phyloP scores from a whole-genome alignment of 495 filamentous ascomycete genomes.

The Ramalina intermedia region DNA sequence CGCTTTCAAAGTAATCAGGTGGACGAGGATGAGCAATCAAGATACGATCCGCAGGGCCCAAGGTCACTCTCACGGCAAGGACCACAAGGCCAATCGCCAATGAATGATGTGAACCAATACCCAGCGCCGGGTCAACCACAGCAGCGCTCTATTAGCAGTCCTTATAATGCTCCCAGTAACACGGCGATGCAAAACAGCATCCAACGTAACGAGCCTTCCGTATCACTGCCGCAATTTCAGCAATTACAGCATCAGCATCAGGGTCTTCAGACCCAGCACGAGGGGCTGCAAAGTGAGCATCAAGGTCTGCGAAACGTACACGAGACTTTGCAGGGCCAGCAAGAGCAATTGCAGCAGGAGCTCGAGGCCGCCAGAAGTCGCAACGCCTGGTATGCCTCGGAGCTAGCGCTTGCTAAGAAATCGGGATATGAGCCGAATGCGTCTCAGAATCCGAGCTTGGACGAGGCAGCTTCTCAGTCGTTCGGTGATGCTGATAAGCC shows the following conservation, averaged over 20 bases:
- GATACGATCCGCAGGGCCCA: constrained; percentile 3
- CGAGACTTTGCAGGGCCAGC: constrained; percentile 1
- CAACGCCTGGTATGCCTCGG: constrained; percentile 95
- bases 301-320: constrained; percentile 1
- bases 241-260: constrained; percentile 13
- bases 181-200: too few species aligned
- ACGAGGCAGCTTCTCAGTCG: constrained; percentile 57
- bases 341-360: constrained; percentile 52
- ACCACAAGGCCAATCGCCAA: constrained; percentile 8
- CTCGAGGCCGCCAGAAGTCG: constrained; percentile 66
- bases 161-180: neutral
- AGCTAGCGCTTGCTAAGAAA: constrained; percentile 78
- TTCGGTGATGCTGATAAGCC: constrained; percentile 85
- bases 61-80: constrained; percentile 17
- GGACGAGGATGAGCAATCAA: constrained; percentile 10
- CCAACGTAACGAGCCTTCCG: neutral
- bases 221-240: constrained; percentile 9
- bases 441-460: constrained; percentile 57
- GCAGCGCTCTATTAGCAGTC: constrained; percentile 10
- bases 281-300: constrained; percentile 5
- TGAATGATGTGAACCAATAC: constrained; percentile 7
- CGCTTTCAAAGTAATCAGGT: constrained; percentile 3
- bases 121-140: constrained; percentile 8
- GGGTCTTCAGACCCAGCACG: constrained; percentile 3
- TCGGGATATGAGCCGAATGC: constrained; percentile 68